Base-by-base conservation (phyloP, 306 rosid genomes). In the Carpinus fangiana region DNA sequence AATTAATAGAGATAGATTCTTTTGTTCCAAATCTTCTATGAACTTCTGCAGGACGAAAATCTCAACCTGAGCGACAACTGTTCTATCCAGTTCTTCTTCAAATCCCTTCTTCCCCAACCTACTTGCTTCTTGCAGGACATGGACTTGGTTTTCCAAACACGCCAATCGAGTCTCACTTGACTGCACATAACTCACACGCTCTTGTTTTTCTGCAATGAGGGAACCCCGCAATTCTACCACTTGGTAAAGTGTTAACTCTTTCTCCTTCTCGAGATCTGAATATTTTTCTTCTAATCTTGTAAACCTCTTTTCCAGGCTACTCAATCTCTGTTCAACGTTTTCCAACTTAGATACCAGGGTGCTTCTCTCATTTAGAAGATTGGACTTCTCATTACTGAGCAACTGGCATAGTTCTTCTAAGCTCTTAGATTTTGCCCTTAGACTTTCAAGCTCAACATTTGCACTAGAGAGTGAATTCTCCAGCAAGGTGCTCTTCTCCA, bases 61-160 rank as follows among this genome's bases (percentile, higher is more conserved):
- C 93, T 96, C 98, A 67, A 96, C 89, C 76, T 96, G 98, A 36
- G 96, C 94, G 83, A 93, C 88, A 60, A 93, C 93, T 57, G 99
- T 94, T 82, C 84, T 93, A 60, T 90, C 99, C 11, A 96, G 94
- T 66, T 90, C 90, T 80, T 91, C 89, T 83, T 93, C 99, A 77
- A 93, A 91, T 83, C 90, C 99, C 52, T 54, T 86, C 87, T 89
- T 96, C 77, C 96, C 94, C 83, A 84, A 45, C 62, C 52, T 87
- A 21, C 70, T 90, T 79, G 91, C 97, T 77, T 91, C 92, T 59
- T 84, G 90, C 68, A 93, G 82, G 79, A 79, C 78, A 83, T 80
- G 80, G 50, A 93, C 81, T 57, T 83, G 78, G 74, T 79, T 86
- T 69, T 96, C 96, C 89, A 96, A 88, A 82, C 87, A 88, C 3